These are phyloP conservation scores for Dioscorea cayenensis DNA, from an alignment of 116 monocot species.

Conservation along the genomic window DNA sequence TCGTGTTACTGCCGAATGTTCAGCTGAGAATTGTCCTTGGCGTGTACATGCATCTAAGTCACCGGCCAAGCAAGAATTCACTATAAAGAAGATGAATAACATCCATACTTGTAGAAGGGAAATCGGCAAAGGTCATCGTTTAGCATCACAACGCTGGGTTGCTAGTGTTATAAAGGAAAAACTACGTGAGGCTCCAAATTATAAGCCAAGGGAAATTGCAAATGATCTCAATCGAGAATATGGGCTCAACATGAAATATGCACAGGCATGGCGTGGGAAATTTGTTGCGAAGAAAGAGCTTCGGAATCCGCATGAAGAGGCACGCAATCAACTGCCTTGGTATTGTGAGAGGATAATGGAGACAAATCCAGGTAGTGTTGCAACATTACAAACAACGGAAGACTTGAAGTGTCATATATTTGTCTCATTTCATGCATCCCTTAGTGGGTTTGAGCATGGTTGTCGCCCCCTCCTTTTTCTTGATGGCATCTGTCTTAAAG, in stretches of 20 bases:
- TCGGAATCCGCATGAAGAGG: conserved; percentile 19
- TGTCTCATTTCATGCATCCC: conserved; percentile 34
- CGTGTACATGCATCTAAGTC: conserved; percentile 34
- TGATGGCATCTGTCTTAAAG: conserved; percentile 31
- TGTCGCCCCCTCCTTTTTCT: conserved; percentile 39
- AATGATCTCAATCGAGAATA: conserved; percentile 29
- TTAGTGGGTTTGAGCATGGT: conserved; percentile 34
- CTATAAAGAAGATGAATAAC: conserved; percentile 28
- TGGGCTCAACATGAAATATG: conserved; percentile 28
- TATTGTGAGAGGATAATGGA: conserved; percentile 32
- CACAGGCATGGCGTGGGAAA: conserved; percentile 37
- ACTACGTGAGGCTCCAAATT: conserved; percentile 25
- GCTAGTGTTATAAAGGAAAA: conserved; percentile 37
- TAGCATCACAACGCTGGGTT: conserved; percentile 31
- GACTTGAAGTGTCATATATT: conserved; percentile 31
- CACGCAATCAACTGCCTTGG: conserved; percentile 34
- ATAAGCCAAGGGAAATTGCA: conserved; percentile 34
- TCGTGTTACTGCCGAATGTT: conserved; percentile 33
- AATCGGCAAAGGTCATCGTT: conserved; percentile 17
- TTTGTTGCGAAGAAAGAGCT: conserved; percentile 33
- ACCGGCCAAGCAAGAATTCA: conserved; percentile 25
- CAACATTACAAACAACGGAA: conserved; percentile 12
- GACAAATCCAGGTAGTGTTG: conserved; percentile 36
- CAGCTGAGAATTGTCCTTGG: conserved; percentile 34
- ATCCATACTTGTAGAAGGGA: conserved; percentile 28